Base-by-base conservation (phyloP, 352 stramenopile genomes). In the Phytophthora agathidicida region DNA sequence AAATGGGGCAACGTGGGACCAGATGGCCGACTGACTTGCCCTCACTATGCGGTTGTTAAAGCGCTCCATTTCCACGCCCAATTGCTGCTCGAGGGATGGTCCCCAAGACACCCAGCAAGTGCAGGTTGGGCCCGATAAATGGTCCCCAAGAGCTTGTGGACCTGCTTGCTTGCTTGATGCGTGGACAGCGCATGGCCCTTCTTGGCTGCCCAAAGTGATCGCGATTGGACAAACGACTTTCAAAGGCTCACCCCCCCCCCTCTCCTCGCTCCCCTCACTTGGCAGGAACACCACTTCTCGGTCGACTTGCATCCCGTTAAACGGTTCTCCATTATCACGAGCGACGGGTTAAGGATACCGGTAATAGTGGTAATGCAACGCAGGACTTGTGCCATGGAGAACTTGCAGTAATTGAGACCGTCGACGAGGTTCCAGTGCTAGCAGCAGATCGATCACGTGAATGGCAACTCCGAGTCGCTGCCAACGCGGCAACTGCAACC, bases 1-100 rank as follows among this genome's bases (percentile, higher is more conserved):
- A 70, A 69, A 69, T 17, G 46, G 32, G 46, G 7, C 48, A 31
- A 31, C 14, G 50, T 39, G 32, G 52, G 39, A 68, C 54, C 46
- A 60, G 45, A 45, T 69, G 60, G 35, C 22, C 1, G 11, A 1
- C 5, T 33, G 13, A 52, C 49, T 66, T 61, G 58, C 7, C 16
- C 38, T 55, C 27, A 55, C 14, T 66, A 66, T 66, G 41, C 11
- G 2, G 10, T 9, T 66, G 49, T 66, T 55, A 66, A 65, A 50
- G 20, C 41, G 7, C 11, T 57, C 26, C 13, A 28, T 19, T 22
- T 42, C 32, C 54, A 59, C 41, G 16, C 23, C 22, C 49, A 20
- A 35, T 27, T 53, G 43, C 30, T 53, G 31, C 24, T 61, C 28
- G 13, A 11, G 31, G 39, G 45, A 60, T 61, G 41, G 52, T 61